These are phyloP conservation scores for Paspalum vaginatum DNA, from an alignment of 176 grass and related monocot genomes.

Conservation along the genomic window DNA sequence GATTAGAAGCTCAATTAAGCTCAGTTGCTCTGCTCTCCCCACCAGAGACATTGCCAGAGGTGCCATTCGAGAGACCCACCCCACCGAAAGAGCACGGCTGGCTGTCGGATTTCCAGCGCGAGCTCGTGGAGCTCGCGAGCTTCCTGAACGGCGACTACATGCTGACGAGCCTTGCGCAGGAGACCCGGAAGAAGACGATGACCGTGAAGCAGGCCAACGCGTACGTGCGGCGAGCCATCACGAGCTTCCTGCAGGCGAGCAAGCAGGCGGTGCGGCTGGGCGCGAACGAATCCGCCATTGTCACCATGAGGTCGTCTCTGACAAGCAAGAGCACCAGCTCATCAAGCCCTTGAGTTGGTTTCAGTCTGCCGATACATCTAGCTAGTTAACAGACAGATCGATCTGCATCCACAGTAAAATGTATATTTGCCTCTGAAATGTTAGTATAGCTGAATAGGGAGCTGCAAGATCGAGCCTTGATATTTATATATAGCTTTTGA, in stretches of 20 bases:
- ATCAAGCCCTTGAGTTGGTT: not conserved
- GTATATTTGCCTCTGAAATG: constrained; percentile 15
- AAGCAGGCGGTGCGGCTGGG: constrained; percentile 65
- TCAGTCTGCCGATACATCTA: not conserved
- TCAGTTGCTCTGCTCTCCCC: not conserved
- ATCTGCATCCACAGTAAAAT: not conserved
- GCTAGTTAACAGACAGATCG: constrained; percentile 14
- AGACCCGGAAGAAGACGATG: constrained; percentile 57
- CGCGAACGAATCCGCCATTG: constrained; percentile 69
- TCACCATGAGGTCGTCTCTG: constrained; percentile 81
- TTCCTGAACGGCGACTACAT: constrained; percentile 84
- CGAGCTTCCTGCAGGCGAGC: constrained; percentile 64
- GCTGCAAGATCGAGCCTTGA: not conserved
- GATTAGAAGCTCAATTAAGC: not conserved
- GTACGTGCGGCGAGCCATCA: constrained; percentile 65
- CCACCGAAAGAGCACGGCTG: constrained; percentile 57
- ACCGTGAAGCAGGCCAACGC: constrained; percentile 72
- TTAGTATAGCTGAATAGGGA: constrained; percentile 14
- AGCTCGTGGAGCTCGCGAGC: constrained; percentile 69
- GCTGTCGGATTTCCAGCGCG: constrained; percentile 84
- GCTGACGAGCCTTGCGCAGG: constrained; percentile 56
- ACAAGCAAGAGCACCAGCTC: constrained; percentile 46
- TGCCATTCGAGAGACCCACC: constrained; percentile 42
- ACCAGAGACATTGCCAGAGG: constrained; percentile 70
- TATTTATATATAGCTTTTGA: not conserved